Conservation (phyloP, 1,139 yeast genomes). For the Yamadazyma membranifaciens region DNA sequence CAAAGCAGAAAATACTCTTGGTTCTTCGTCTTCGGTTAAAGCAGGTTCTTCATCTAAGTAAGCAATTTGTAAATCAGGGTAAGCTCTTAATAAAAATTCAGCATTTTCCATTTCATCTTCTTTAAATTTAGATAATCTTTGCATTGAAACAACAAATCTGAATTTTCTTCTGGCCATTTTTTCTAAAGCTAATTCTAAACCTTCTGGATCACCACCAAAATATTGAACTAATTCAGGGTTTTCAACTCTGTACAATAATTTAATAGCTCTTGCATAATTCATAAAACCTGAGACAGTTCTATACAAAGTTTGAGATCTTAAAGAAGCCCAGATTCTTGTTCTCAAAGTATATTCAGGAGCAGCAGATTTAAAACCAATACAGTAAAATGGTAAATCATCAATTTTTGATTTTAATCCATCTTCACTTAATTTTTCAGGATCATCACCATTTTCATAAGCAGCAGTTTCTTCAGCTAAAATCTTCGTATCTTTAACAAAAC, state of each 20-base stretch:
- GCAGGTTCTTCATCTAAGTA: slow-evolving; percentile 94
- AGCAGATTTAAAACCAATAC: slow-evolving; percentile 99
- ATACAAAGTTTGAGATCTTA: slow-evolving; percentile 96
- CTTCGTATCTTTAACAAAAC: slow-evolving; percentile 97
- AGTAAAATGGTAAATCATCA: slow-evolving; percentile 97
- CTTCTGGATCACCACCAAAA: slow-evolving; percentile 98
- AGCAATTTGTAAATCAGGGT: slow-evolving; percentile 98
- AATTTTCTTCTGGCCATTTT: slow-evolving; percentile 99
- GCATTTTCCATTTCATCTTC: slow-evolving; percentile 98
- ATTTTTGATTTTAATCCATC: slow-evolving; percentile 84
- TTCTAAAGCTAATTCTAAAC: slow-evolving; percentile 91
- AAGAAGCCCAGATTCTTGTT: slow-evolving; percentile 99
- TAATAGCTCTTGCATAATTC: slow-evolving; percentile 98
- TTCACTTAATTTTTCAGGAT: slow-evolving; percentile 56
- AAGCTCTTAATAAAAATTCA: slow-evolving; percentile 95
- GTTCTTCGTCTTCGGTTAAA: slow-evolving; percentile 92
- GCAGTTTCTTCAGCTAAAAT: slow-evolving; percentile 97
- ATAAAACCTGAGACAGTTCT: slow-evolving; percentile 99
- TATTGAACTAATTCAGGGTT: slow-evolving; percentile 98
- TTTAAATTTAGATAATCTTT: slow-evolving; percentile 93
- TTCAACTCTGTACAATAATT: slow-evolving; percentile 95
- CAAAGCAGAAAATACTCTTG: slow-evolving; percentile 92
- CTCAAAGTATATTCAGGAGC: slow-evolving; percentile 98
- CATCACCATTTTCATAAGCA: slow-evolving; percentile 72
- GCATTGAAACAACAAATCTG: slow-evolving; percentile 97